Conservation (phyloP, 306 rosid genomes). For the Cicer arietinum region DNA sequence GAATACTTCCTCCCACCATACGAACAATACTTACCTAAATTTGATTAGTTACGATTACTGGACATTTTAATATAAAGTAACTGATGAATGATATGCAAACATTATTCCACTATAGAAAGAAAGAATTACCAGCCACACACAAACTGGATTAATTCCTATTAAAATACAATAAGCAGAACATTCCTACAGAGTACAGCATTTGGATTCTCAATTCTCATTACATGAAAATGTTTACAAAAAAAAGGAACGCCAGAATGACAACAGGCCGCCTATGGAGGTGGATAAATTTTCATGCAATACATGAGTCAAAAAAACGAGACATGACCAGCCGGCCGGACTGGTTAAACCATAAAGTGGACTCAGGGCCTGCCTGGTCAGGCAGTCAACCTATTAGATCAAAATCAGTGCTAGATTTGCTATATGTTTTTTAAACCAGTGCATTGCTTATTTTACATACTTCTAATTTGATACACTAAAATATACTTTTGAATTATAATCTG, state of each 20-base stretch:
- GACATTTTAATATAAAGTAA: slow-evolving; percentile 16
- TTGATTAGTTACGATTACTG: not conserved
- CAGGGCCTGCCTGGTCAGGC: not conserved
- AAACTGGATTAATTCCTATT: slow-evolving; percentile 13
- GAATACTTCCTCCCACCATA: slow-evolving; percentile 16
- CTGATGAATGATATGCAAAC: slow-evolving; percentile 1
- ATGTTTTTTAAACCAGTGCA: not conserved
- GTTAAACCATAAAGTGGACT: not conserved
- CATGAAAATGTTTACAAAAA: slow-evolving; percentile 15
- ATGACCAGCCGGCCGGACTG: not conserved
- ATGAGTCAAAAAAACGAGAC: not conserved
- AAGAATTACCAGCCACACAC: slow-evolving; percentile 21
- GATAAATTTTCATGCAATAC: slow-evolving; percentile 26
- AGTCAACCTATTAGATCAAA: slow-evolving; percentile 14
- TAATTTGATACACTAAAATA: not conserved
- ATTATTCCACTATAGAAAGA: not conserved
- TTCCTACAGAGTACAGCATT: slow-evolving; percentile 18
- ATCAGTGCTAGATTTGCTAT: not conserved
- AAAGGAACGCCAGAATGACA: slow-evolving; percentile 14
- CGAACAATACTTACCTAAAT: slow-evolving; percentile 12
- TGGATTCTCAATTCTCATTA: slow-evolving; percentile 29
- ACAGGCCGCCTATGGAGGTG: not conserved
- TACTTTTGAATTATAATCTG: not conserved
- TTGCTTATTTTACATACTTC: not conserved
- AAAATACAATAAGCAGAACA: slow-evolving; percentile 23